These are phyloP conservation scores for Stygiomarasmius scandens DNA, from an alignment of 1,284 basidiomycete species.

Conservation along the genomic window DNA sequence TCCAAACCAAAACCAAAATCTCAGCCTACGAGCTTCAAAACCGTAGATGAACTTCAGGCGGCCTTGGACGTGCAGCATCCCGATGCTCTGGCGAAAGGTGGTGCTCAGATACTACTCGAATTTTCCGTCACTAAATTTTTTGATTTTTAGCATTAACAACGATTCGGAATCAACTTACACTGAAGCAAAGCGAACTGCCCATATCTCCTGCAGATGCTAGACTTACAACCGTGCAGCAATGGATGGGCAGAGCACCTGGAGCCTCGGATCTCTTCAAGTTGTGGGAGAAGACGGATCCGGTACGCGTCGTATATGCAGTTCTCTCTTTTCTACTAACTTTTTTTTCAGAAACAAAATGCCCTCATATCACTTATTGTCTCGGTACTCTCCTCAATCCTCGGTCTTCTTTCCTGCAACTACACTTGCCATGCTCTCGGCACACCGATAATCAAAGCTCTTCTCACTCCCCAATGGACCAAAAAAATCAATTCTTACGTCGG, in stretches of 20 bases:
- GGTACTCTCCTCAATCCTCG: constrained; percentile 57
- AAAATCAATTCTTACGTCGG: constrained; percentile 61
- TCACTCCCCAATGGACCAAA: constrained; percentile 55
- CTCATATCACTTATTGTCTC: constrained; percentile 50
- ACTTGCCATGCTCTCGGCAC: constrained; percentile 61
- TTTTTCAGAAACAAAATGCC: constrained; percentile 45
- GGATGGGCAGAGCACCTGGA: constrained; percentile 58
- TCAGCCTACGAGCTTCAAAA: constrained; percentile 18
- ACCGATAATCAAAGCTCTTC: constrained; percentile 59
- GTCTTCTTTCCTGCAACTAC: constrained; percentile 65
- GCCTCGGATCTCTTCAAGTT: constrained; percentile 63
- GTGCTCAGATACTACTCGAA: neutral
- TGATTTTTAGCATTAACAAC: constrained; percentile 42
- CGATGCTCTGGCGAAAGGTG: constrained; percentile 27
- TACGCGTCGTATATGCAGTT: constrained; percentile 30
- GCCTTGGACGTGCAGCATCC: constrained; percentile 17
- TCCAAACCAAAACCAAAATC: neutral
- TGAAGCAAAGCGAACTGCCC: constrained; percentile 41
- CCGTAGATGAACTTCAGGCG: constrained; percentile 26
- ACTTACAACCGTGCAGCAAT: constrained; percentile 57
- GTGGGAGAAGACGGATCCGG: constrained; percentile 58
- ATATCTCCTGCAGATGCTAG: constrained; percentile 60
- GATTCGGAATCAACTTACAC: constrained; percentile 57
- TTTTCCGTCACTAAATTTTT: constrained; percentile 3
- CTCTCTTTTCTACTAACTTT: neutral